phyloP scores from a whole-genome alignment of 2,329 filamentous ascomycete genomes.

The Teratosphaeria zuluensis region DNA sequence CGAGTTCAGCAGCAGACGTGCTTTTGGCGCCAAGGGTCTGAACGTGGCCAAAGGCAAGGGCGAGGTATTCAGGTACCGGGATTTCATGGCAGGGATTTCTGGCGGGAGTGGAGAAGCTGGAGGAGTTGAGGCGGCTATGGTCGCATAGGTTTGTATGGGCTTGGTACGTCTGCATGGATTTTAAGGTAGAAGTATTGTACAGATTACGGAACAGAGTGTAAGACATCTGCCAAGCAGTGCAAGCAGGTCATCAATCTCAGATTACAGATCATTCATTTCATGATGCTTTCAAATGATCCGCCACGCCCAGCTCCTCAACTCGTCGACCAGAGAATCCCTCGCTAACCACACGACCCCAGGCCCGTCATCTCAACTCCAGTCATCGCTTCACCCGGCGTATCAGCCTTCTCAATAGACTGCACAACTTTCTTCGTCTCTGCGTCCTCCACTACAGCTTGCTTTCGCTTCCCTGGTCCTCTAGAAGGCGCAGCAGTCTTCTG shows the following conservation, averaged over 20 bases:
- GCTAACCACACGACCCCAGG: background rate
- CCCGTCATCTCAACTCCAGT: background rate
- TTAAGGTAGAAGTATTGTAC: background rate
- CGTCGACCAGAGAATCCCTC: background rate
- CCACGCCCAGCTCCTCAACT: background rate
- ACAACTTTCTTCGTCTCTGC: background rate
- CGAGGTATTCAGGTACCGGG: constrained; percentile 87
- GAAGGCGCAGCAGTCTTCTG: background rate
- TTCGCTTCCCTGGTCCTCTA: background rate
- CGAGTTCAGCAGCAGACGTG: constrained; percentile 74
- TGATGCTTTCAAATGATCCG: background rate
- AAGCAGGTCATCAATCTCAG: background rate
- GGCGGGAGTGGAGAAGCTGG: constrained; percentile 26
- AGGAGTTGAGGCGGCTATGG: background rate
- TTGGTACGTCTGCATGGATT: background rate
- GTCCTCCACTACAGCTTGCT: background rate
- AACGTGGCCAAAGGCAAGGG: constrained; percentile 46
- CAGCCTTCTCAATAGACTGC: background rate
- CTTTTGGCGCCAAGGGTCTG: constrained; percentile 57
- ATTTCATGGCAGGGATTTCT: constrained; percentile 59
- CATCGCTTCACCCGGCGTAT: background rate
- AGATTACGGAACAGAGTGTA: background rate
- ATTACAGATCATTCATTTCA: background rate
- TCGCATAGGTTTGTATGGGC: background rate
- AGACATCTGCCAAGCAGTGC: background rate